Evolutionary conservation across 331 rosid species (phyloP).

Genomic region (Quercus tomentella): DNA sequence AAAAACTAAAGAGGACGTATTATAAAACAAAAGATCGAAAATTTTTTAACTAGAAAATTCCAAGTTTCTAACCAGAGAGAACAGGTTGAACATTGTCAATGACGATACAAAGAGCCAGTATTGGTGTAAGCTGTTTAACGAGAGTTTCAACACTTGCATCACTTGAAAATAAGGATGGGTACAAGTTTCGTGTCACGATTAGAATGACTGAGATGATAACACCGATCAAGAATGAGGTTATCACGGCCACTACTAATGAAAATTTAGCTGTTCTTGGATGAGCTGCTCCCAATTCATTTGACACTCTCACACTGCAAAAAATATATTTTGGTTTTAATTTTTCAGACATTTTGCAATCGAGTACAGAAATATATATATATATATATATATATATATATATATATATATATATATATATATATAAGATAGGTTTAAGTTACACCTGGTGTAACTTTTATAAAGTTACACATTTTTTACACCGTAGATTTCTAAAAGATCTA

Average conservation of each 20-base stretch:
- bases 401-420: not conserved
- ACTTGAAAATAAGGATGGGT: slow-evolving; percentile 47
- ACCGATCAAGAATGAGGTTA: slow-evolving; percentile 36
- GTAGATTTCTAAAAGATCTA: no score
- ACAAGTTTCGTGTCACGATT: slow-evolving; percentile 19
- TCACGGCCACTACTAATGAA: slow-evolving; percentile 54
- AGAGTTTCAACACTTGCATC: slow-evolving; percentile 39
- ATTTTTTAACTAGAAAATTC: not conserved
- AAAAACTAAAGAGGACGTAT: no score
- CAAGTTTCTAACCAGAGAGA: slow-evolving; percentile 37
- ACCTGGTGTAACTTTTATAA: no score
- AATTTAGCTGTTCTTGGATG: slow-evolving; percentile 80
- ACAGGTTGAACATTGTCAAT: slow-evolving; percentile 75
- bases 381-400: not conserved
- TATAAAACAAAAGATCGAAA: not conserved
- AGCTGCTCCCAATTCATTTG: slow-evolving; percentile 73
- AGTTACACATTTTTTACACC: no score
- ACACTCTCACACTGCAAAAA: slow-evolving; percentile 59
- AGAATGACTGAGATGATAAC: slow-evolving; percentile 31
- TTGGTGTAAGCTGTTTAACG: slow-evolving; percentile 55
- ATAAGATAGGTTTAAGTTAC: no score
- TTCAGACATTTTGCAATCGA: not conserved
- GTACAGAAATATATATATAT: not conserved
- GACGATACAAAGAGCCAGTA: slow-evolving; percentile 60
- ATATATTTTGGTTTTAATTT: not conserved